A percentile compares a stretch with the other conserved stretches of the same genome.
Evolutionary conservation across 352 stramenopile genomes (phyloP).

Genomic region (Phytopythium sindhum): DNA sequence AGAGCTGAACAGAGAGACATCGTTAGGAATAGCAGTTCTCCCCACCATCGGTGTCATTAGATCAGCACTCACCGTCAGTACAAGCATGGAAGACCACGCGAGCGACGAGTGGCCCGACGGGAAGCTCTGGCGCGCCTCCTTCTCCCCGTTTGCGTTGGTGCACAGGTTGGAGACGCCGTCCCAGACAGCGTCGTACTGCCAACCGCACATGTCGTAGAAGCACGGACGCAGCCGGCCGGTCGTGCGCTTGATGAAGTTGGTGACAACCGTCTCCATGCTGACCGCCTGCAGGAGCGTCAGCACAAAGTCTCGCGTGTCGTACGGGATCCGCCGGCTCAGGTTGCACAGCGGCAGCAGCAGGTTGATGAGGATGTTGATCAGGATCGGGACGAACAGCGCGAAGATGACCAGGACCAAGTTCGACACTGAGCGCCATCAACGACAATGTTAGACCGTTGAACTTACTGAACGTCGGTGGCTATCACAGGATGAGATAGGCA

Average conservation of each 20-base stretch:
- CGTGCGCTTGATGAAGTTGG: conserved; percentile 71
- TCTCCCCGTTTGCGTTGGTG: conserved; percentile 36
- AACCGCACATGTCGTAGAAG: conserved; percentile 78
- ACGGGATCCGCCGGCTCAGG: conserved; percentile 39
- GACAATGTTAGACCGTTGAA: neutral
- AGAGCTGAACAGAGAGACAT: conserved; percentile 32
- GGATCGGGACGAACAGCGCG: conserved; percentile 34
- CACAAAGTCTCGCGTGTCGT: conserved; percentile 74
- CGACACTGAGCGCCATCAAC: conserved; percentile 27
- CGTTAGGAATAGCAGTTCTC: conserved; percentile 6
- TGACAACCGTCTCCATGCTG: conserved; percentile 49
- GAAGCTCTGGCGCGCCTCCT: conserved; percentile 68
- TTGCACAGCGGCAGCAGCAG: conserved; percentile 47
- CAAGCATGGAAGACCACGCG: conserved; percentile 61
- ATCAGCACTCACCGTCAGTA: conserved; percentile 46
- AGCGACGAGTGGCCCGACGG: conserved; percentile 72
- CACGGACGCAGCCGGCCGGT: conserved; percentile 65
- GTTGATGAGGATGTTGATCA: conserved; percentile 54
- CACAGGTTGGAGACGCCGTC: conserved; percentile 65
- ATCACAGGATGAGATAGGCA: neutral
- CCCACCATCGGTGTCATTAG: neutral
- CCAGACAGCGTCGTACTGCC: conserved; percentile 62
- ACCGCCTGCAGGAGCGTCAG: conserved; percentile 54
- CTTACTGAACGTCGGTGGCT: no score
- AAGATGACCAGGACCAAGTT: conserved; percentile 42